Conservation (phyloP, 805 yeast genomes). For the Spathaspora boniae region DNA sequence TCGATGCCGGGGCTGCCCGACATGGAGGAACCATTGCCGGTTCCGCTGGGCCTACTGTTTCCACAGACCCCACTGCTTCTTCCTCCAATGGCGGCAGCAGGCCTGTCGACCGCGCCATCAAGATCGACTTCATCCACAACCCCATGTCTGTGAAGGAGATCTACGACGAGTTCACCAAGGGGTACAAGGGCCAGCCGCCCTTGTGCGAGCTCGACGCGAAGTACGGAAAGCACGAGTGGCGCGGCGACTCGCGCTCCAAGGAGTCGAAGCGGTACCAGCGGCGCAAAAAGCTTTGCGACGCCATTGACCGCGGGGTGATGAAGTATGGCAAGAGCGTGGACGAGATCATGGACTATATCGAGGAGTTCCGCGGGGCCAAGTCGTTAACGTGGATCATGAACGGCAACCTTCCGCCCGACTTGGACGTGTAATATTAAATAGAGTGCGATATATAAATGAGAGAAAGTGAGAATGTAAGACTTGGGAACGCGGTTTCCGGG, state of each 20-base stretch:
- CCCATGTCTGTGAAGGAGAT: conserved; percentile 44
- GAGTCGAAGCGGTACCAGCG: conserved; percentile 43
- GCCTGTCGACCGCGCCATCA: conserved; percentile 23
- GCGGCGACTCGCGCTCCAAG: conserved; percentile 44
- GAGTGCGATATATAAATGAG: not conserved
- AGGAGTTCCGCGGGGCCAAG: conserved; percentile 40
- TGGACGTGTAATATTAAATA: conserved; percentile 10
- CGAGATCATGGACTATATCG: conserved; percentile 38
- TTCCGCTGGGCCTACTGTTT: not conserved
- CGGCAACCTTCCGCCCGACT: conserved; percentile 39
- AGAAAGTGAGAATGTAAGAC: too few species aligned
- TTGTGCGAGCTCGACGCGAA: conserved; percentile 39
- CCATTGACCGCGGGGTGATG: conserved; percentile 38
- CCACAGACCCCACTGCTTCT: not conserved
- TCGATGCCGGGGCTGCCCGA: not conserved
- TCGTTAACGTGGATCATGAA: conserved; percentile 47
- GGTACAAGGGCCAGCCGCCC: conserved; percentile 43
- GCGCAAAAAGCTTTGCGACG: conserved; percentile 41
- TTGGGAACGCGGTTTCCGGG: conserved; percentile 1
- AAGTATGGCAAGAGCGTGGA: conserved; percentile 39
- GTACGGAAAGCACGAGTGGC: conserved; percentile 43
- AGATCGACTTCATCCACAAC: conserved; percentile 39
- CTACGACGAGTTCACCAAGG: conserved; percentile 43
- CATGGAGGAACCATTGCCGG: not conserved
- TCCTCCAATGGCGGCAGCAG: conserved; percentile 1